Evolutionary conservation across 768 basidiomycete species (phyloP), one percentile per base, ranked within the genome.

Genomic region (Leccinum broughii): DNA sequence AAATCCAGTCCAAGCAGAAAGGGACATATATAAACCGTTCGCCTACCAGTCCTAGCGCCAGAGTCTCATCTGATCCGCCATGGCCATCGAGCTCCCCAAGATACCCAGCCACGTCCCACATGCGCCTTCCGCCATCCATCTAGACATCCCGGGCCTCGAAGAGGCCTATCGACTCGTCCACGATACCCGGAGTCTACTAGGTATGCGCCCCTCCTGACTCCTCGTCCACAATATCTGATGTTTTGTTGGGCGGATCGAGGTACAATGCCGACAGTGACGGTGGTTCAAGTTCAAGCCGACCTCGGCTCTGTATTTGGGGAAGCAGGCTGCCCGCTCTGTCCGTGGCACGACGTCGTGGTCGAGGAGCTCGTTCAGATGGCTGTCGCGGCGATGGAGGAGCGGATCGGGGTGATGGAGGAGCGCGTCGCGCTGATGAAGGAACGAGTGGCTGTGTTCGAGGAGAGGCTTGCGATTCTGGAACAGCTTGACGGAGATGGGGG

Each of bases 161-260:
- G 52, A 37, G 35, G 34, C 26, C 7, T 24, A 54, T 35, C 13
- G 5, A 14, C 52, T 37, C 52, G 34, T 54, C 22, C 7, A 37
- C 6, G 35, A 54, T 13, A 54, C 52, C 15, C 52, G 15, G 52
- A 34, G 34, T 13, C 20, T 54, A 20, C 22, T 54, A 22, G 34
- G 52, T 54, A 24, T 35, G 52, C 7, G 5, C 13, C 22, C 8
- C 34, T 20, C 44, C 20, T 9, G 44, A 46, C 2, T 11, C 8
- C 28, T 28, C 7, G 41, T 6, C 44, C 20, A 20, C 41, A 8
- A 0, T 11, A 3, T 46, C 44, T 46, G 20, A 46, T 46, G 5
- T 0, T 20, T 44, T 20, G 0, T 2, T 22, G 15, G 50, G 3
- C 6, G 3, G 0, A 26, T 49, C 22, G 3, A 35, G 52, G 32